Evolutionary conservation across 495 filamentous ascomycete genomes (phyloP), one percentile per base, ranked within the genome.

Genomic region (Talaromyces ruber): DNA sequence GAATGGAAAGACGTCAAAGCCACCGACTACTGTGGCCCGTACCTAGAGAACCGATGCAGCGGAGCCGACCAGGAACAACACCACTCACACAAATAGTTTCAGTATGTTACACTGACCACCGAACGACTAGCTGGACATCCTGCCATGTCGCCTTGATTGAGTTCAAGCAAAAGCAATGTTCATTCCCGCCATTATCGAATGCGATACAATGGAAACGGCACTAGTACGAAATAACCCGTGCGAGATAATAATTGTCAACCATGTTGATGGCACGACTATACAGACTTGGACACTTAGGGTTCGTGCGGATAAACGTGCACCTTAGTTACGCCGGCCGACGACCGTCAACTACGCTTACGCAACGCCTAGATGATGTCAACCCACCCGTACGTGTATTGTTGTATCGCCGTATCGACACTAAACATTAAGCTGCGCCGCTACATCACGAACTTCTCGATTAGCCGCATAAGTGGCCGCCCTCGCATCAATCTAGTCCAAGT

Each of bases 381-480:
- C 0, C 16, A 5, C 22, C 22, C 51, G 4, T 52, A 54, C 51
- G 24, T 11, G 54, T 57, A 34, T 25, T 21, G 24, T 30, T 6
- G 29, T 57, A 57, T 57, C 50, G 54, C 29, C 26, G 21, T 51
- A 47, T 45, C 43, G 37, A 30, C 59, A 60, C 59, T 60, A 60
- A 51, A 21, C 43, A 59, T 47, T 60, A 60, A 60, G 30, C 59
- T 60, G 52, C 45, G 59, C 59, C 43, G 59, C 59, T 22, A 60
- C 52, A 52, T 60, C 43, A 51, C 37, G 43, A 37, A 30, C 58
- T 60, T 51, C 24, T 47, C 25, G n/a, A 24, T 60, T 60, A 60
- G 59, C 43, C 30, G 59, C 59, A 60, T 60, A 30, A 47, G 26
- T 50, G 45, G 39, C 59, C n/a, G 39, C 26, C 16, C 25, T 25